Evolutionary conservation across 2,329 filamentous ascomycete genomes (phyloP), one percentile per base, ranked within the genome.

Genomic region (Sodiomyces alkalinus): DNA sequence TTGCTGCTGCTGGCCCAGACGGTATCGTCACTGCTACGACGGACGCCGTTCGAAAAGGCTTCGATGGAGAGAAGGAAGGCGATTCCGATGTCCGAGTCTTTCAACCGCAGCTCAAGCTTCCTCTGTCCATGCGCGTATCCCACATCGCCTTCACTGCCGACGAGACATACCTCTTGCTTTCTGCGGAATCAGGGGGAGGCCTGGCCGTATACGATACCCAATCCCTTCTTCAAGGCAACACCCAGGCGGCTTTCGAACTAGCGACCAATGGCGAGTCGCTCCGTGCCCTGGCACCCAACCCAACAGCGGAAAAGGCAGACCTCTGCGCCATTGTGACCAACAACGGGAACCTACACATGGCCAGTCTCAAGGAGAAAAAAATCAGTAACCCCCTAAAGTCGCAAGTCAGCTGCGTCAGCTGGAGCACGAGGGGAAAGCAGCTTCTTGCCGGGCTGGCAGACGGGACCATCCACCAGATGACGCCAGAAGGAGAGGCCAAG

Each of bases 361-460:
- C 81, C 6, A 81, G 93, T 48, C 52, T 98, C 34, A 75, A 78
- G 42, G 67, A 75, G 20, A 64, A 67, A 27, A 62, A 62, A 13
- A 72, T 71, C 38, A 81, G 80, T 19, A 65, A 57, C 37, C 59
- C 43, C 1, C 59, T 92, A 37, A 81, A 76, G 43, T 61, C 68
- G 17, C 75, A 79, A 26, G 86, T 92, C 17, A 85, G 76, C 46
- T 90, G 80, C 43, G 68, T 82, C 5, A 77, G 80, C 31, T 98
- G 92, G 90, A 98, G 90, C 50, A 78, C 73, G 35, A 82, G 77
- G 47, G 90, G 90, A 26, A 98, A 93, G 49, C 87, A 96, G 48
- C 61, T 98, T 23, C 76, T 92, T 24, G 86, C 82, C 39, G 90
- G 92, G 11, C 61, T 90, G 41, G 74, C 64, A 6, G 73, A 94